Conservation (phyloP, 345 rosid species). For the Aurinia saxatilis region DNA sequence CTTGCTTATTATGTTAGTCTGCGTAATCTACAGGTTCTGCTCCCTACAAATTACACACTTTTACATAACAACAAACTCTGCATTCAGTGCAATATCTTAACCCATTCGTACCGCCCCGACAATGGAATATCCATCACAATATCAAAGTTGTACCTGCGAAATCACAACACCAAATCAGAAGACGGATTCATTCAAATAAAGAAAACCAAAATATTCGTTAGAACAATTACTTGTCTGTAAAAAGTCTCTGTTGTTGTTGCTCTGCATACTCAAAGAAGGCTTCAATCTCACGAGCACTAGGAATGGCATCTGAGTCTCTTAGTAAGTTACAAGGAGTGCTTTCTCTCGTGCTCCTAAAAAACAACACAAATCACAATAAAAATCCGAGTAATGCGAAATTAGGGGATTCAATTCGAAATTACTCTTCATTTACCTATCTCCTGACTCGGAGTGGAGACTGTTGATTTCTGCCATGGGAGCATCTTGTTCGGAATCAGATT, state of each 20-base stretch:
- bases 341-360: slow-evolving; percentile 28
- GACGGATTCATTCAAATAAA: no score
- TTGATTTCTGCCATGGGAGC: no score
- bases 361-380: no score
- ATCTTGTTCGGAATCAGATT: not conserved
- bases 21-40: not conserved
- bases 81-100: slow-evolving; percentile 41
- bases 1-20: not conserved
- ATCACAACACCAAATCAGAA: not conserved
- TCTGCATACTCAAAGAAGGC: slow-evolving; percentile 64
- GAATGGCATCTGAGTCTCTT: slow-evolving; percentile 7
- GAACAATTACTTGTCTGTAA: slow-evolving; percentile 47
- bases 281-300: slow-evolving; percentile 52
- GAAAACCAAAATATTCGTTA: not conserved
- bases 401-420: no score
- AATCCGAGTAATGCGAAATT: no score
- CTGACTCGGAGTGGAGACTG: no score
- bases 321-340: slow-evolving; percentile 42
- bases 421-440: no score
- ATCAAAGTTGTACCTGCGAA: slow-evolving; percentile 83
- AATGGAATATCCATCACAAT: slow-evolving; percentile 55
- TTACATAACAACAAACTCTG: not conserved
- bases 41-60: not conserved
- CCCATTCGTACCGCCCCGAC: slow-evolving; percentile 81
- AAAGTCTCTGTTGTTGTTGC: slow-evolving; percentile 42